Evolutionary conservation across 2,329 filamentous ascomycete species (phyloP), one percentile per base, ranked within the genome.

Genomic region (Diaporthe citri): DNA sequence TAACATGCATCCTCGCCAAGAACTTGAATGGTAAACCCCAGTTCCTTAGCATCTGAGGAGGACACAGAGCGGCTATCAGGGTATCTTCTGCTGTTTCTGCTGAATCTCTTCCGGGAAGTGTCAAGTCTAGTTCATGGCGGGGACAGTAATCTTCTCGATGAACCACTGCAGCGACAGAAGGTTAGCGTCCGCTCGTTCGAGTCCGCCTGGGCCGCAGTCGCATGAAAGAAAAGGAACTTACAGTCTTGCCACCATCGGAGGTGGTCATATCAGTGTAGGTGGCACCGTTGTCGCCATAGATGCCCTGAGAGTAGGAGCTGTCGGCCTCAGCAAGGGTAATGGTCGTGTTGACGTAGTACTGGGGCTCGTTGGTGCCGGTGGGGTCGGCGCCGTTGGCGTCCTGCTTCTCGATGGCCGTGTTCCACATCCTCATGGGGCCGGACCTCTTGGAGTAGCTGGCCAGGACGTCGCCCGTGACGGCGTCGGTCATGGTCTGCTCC

Each of bases 401-500:
- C 39, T 77, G 62, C 25, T 67, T 52, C 72, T 77, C 76, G 20
- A 77, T 60, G 13, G 76, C 74, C n/a, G 76, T 79, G 55, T 78
- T 77, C 77, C 78, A 79, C 72, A 78, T 72, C 12, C 59, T 67
- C 76, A 79, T 78, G n/a, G 77, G 75, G n/a, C 77, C 77, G 7
- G 78, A 79, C 10, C 59, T 78, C 69, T 79, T 77, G 36, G 76
- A 57, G 72, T 77, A 79, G 31, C 64, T 77, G 34, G 78, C 76
- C 20, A 79, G 72, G 13, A 78, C 52, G 8, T 64, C 59, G 20
- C 78, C 78, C 6, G 78, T 79, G 6, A 77, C 67, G 4, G 77
- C 77, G 59, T 78, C 77, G 12, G 52, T 79, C 74, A 75, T 75
- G 25, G 74, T 75, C 62, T 75, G 79, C n/a, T 74, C 73, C 79